Conservation (phyloP, 306 rosid genomes). For the Rosa persica region DNA sequence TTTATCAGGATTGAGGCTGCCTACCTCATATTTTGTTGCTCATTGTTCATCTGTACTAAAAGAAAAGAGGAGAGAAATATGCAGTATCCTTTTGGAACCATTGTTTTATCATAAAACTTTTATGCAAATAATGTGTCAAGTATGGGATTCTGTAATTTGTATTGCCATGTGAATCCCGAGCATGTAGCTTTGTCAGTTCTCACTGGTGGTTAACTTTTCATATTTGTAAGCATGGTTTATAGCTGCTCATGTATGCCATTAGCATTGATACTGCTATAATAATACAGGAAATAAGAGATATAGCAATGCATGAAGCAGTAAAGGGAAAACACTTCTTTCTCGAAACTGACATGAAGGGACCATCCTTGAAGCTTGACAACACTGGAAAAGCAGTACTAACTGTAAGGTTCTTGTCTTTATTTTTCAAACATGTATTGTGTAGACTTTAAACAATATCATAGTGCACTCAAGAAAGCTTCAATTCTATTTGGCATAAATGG, state of each 20-base stretch:
- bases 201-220: constrained; percentile 4
- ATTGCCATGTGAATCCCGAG: neutral
- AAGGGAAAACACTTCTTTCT: constrained; percentile 86
- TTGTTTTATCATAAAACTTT: too few species aligned
- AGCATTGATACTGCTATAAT: neutral
- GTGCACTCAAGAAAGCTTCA: neutral
- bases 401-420: constrained; percentile 32
- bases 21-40: neutral
- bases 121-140: neutral
- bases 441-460: neutral
- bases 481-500: neutral
- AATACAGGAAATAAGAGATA: constrained; percentile 82
- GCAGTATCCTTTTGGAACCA: neutral
- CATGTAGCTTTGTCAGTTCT: neutral
- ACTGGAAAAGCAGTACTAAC: constrained; percentile 89
- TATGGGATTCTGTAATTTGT: neutral
- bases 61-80: neutral
- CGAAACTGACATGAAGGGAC: constrained; percentile 80
- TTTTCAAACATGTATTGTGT: neutral
- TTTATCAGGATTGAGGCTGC: neutral
- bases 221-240: neutral
- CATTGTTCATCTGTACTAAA: neutral
- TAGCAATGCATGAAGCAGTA: constrained; percentile 64
- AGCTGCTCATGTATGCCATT: constrained; percentile 16
- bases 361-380: constrained; percentile 82